Base-by-base conservation (phyloP, 352 stramenopile genomes). In the Phytophthora constricta region DNA sequence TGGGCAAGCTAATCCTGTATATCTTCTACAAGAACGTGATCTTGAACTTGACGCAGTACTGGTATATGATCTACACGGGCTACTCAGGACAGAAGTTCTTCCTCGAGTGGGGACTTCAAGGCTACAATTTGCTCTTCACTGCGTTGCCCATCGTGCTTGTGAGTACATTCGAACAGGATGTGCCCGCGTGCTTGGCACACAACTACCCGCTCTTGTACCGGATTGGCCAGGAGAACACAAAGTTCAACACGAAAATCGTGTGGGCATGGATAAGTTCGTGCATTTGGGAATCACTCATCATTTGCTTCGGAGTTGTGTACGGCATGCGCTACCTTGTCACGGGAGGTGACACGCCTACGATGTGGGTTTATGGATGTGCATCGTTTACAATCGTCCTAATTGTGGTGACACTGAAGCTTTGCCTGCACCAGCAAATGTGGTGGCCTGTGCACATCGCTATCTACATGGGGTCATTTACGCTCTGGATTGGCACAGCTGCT, bases 21-120 rank as follows among this genome's bases (percentile, higher is more conserved):
- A 96, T 93, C 42, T 98, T 98, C 70, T 98, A 98, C 91, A 98
- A 98, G 76, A 98, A 98, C 68, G 89, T 98, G 34, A 96, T 98
- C 70, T 86, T 98, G 70, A 97, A 96, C 66, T 76, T 98, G 70
- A 97, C 93, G 33, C 90, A 98, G 65, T 98, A 97, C 76, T 97
- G 86, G 84, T 98, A 97, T 78, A 96, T 97, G 82, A 90, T 96
- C 62, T 97, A 91, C 73, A 93, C 84, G 54, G 86, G 87, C 39
- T 97, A 92, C 60, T 95, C 88, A 16, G 86, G 89, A 0, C 89
- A 97, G 55, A 96, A 96, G 68, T 95, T 86, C 50, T 95, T 87
- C 61, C 76, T 95, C 26, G 89, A 96, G 58, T 93, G 84, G 84
- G 89, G 85, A 27, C 69, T 95, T 9, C 90, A 97, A 56, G 86